phyloP scores from a whole-genome alignment of 2,329 filamentous ascomycete species.

The Boeremia lycopersici region DNA sequence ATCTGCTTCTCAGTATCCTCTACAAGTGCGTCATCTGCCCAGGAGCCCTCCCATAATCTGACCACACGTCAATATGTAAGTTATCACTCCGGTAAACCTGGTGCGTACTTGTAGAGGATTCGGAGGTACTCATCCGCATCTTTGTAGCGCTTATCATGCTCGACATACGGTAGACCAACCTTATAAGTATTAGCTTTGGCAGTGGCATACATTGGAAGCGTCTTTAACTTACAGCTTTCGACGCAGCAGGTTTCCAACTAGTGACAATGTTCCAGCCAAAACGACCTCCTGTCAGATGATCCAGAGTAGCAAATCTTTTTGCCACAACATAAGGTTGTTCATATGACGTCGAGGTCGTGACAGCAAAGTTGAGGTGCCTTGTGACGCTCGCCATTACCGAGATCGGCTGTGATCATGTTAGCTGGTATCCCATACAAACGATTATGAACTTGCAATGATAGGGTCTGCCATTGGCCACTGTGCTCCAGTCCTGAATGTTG shows the following conservation, averaged over 20 bases:
- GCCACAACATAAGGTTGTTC: constrained; percentile 70
- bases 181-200: background rate
- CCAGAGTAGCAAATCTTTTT: constrained; percentile 64
- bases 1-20: constrained; percentile 61
- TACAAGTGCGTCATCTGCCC: constrained; percentile 67
- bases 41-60: constrained; percentile 64
- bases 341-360: constrained; percentile 69
- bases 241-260: constrained; percentile 67
- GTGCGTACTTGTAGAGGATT: constrained; percentile 64
- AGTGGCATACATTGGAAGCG: too few relatives aligned
- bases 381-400: constrained; percentile 70
- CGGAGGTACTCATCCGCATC: constrained; percentile 71
- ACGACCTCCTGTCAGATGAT: constrained; percentile 67
- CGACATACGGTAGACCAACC: constrained; percentile 31
- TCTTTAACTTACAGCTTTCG: constrained; percentile 30
- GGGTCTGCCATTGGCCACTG: constrained; percentile 73
- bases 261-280: constrained; percentile 61
- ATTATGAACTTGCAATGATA: constrained; percentile 36
- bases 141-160: constrained; percentile 69
- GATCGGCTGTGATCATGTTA: constrained; percentile 52
- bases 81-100: background rate
- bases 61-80: background rate
- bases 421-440: background rate
- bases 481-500: constrained; percentile 64
- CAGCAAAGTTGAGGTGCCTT: constrained; percentile 66